phyloP scores from a whole-genome alignment of 2,329 filamentous ascomycete genomes.

The Aspergillus intermedius region DNA sequence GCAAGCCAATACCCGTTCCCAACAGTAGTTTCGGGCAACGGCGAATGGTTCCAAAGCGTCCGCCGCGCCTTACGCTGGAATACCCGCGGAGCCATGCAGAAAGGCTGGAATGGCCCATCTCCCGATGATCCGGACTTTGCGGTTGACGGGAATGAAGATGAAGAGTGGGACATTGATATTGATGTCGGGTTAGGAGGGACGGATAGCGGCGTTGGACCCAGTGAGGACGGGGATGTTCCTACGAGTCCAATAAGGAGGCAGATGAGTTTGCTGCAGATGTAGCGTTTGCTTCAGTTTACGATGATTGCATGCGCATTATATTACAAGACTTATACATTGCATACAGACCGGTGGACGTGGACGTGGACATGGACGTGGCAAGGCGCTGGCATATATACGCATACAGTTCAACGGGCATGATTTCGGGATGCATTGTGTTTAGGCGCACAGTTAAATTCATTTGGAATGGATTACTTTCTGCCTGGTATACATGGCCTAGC shows the following conservation, averaged over 20 bases:
- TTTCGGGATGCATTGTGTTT: no score
- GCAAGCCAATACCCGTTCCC: slow-evolving; percentile 96
- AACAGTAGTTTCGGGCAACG: slow-evolving; percentile 80
- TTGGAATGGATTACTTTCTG: no score
- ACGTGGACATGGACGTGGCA: no score
- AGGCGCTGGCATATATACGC: no score
- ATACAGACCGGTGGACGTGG: neutral
- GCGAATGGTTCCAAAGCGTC: slow-evolving; percentile 96
- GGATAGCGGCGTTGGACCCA: slow-evolving; percentile 47
- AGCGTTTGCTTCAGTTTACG: slow-evolving; percentile 1
- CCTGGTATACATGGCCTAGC: no score
- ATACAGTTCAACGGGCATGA: no score
- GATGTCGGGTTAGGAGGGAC: slow-evolving; percentile 47
- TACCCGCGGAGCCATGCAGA: slow-evolving; percentile 83
- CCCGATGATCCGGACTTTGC: slow-evolving; percentile 20
- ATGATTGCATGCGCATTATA: no score
- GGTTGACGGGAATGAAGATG: slow-evolving; percentile 42
- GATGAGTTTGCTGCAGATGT: slow-evolving; percentile 66
- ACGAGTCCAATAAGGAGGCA: slow-evolving; percentile 64
- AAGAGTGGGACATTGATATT: slow-evolving; percentile 91
- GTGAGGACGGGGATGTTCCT: slow-evolving; percentile 57
- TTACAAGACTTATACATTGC: neutral
- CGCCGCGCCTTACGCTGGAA: slow-evolving; percentile 93
- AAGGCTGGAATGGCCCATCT: slow-evolving; percentile 60
- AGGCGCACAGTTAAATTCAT: no score